These are phyloP conservation scores for Aspergillus sp. DNA, from an alignment of 2,329 filamentous ascomycete species.

Conservation along the genomic window DNA sequence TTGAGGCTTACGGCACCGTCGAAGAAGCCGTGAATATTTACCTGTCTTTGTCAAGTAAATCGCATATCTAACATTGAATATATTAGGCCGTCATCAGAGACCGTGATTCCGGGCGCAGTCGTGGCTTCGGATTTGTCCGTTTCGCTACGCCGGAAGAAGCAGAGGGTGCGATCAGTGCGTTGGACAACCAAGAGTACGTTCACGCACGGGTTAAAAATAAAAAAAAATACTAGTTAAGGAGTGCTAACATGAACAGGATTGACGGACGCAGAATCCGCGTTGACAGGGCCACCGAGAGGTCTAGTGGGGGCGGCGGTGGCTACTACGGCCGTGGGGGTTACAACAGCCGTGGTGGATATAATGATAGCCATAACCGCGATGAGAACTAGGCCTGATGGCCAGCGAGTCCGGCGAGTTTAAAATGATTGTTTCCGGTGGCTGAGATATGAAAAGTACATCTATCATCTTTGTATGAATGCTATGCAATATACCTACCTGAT, in stretches of 20 bases:
- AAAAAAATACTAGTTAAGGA: background rate
- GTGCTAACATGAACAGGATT: constrained; percentile 51
- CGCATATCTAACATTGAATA: constrained; percentile 5
- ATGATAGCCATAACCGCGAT: constrained; percentile 14
- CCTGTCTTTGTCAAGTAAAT: constrained; percentile 2
- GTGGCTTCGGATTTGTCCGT: constrained; percentile 94
- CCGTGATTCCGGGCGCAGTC: constrained; percentile 89
- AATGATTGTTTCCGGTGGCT: too few relatives aligned
- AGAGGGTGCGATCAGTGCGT: constrained; percentile 33
- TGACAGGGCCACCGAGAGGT: constrained; percentile 83
- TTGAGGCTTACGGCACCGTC: constrained; percentile 81
- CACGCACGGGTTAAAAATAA: constrained; percentile 15
- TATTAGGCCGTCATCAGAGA: constrained; percentile 91
- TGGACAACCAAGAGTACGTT: constrained; percentile 61
- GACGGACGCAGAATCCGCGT: constrained; percentile 92
- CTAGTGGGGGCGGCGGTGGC: constrained; percentile 49
- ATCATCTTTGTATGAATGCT: background rate
- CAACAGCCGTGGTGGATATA: constrained; percentile 32
- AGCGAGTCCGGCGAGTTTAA: constrained; percentile 5
- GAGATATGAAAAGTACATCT: background rate
- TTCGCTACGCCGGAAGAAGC: constrained; percentile 50
- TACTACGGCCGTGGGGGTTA: constrained; percentile 40
- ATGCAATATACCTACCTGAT: background rate
- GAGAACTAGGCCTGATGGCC: too few relatives aligned
- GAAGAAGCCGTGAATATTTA: constrained; percentile 79